Evolutionary conservation across 306 rosid genomes (phyloP).

Genomic region (Leucaena leucocephala): DNA sequence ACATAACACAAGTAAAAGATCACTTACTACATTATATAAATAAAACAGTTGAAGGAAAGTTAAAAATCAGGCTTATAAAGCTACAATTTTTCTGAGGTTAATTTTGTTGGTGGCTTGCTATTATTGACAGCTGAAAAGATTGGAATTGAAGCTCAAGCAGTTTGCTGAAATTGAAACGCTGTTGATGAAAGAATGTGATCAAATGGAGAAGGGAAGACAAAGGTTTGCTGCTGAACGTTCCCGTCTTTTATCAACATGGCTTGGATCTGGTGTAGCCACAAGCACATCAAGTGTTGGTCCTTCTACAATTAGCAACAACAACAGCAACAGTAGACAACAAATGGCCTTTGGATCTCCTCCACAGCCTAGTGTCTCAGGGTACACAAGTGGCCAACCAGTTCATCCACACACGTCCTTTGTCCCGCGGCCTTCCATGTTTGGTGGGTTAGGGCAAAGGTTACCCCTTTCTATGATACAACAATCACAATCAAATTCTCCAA

Average conservation of each 20-base stretch:
- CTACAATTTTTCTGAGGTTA: conserved; percentile 30
- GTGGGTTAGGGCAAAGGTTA: conserved; percentile 88
- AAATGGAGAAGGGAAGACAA: conserved; percentile 87
- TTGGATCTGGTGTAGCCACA: conserved; percentile 69
- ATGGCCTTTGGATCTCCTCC: conserved; percentile 75
- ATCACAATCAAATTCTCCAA: conserved; percentile 65
- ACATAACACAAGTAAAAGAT: neutral
- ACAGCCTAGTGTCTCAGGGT: conserved; percentile 85
- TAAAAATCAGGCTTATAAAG: conserved; percentile 30
- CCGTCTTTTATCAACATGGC: conserved; percentile 65
- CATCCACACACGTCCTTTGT: conserved; percentile 84
- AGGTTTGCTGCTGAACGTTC: conserved; percentile 82
- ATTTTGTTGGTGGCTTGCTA: conserved; percentile 35
- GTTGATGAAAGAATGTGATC: conserved; percentile 96
- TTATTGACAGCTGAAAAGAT: conserved; percentile 81
- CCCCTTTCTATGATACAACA: conserved; percentile 82
- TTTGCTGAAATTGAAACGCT: conserved; percentile 97
- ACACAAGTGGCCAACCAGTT: conserved; percentile 67
- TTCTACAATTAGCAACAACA: conserved; percentile 64
- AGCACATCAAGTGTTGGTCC: conserved; percentile 65
- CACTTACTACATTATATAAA: conserved; percentile 9
- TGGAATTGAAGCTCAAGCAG: conserved; percentile 97
- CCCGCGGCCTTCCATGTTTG: conserved; percentile 80
- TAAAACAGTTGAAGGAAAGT: conserved; percentile 32
- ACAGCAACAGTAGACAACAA: conserved; percentile 74